A percentile compares a stretch with the other conserved stretches of the same genome.
phyloP scores from a whole-genome alignment of 495 filamentous ascomycete genomes.

The Poronia punctata region DNA sequence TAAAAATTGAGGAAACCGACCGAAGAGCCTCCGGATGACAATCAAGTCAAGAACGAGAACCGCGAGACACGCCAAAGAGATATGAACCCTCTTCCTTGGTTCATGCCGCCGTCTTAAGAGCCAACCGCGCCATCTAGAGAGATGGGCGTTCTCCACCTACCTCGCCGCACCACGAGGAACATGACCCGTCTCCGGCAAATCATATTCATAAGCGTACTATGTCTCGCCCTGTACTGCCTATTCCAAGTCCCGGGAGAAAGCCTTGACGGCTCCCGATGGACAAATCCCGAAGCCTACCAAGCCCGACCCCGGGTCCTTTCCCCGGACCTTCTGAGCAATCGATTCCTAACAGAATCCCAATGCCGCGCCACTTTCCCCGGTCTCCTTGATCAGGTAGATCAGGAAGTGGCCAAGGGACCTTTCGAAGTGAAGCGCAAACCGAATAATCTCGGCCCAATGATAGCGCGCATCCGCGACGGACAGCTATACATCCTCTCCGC shows the following conservation, averaged over 20 bases:
- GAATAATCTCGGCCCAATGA: constrained; percentile 31
- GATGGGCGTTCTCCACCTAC: constrained; percentile 7
- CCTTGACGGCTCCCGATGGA: constrained; percentile 17
- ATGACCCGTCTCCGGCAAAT: constrained; percentile 27
- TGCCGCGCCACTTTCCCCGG: constrained; percentile 40
- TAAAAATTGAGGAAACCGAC: too few species aligned
- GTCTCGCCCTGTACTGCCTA: constrained; percentile 31
- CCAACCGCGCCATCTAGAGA: background rate
- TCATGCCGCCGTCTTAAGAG: background rate
- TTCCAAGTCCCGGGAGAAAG: constrained; percentile 25
- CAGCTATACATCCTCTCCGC: constrained; percentile 39
- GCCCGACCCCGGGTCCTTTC: constrained; percentile 9
- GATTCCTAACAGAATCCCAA: constrained; percentile 33
- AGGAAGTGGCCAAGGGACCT: constrained; percentile 35
- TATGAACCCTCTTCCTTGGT: background rate
- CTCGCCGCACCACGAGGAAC: constrained; percentile 7
- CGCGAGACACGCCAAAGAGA: too few species aligned
- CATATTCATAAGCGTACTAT: constrained; percentile 20
- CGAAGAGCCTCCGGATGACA: too few species aligned
- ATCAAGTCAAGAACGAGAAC: too few species aligned
- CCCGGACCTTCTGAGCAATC: constrained; percentile 28
- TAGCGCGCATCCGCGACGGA: constrained; percentile 38
- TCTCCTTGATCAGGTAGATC: constrained; percentile 38
- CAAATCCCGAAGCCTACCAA: constrained; percentile 10
- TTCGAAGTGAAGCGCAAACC: constrained; percentile 33